Percentiles rank a stretch among this genome's conserved stretches.
Conservation (phyloP, 345 rosid species). For the Acer yangbiense region DNA sequence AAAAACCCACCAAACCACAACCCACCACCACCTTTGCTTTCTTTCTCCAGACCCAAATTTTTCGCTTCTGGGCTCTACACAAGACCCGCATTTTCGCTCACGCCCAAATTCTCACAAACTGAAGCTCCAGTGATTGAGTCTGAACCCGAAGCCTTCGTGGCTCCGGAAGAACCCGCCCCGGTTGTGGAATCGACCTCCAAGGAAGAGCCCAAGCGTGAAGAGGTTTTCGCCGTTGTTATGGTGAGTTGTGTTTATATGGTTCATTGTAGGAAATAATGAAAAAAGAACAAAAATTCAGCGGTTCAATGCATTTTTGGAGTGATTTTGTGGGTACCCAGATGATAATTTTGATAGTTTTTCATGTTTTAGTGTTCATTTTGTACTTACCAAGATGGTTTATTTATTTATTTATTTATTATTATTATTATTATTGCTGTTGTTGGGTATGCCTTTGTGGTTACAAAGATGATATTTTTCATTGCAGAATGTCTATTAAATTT, state of each 20-base stretch:
- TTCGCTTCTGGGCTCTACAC: conserved; percentile 32
- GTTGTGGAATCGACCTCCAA: conserved; percentile 31
- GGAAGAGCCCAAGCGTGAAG: conserved; percentile 79
- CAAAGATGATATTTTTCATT: not conserved
- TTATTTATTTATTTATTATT: too few species aligned
- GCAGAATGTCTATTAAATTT: not conserved
- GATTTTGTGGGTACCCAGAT: conserved; percentile 3
- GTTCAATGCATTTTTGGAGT: not conserved
- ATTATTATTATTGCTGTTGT: not conserved
- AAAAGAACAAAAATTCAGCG: not conserved
- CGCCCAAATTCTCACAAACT: conserved; percentile 55
- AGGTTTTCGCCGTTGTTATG: conserved; percentile 95
- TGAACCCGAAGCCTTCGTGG: conserved; percentile 34
- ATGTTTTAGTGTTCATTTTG: not conserved
- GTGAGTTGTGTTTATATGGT: conserved; percentile 35
- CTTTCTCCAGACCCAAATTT: conserved; percentile 31
- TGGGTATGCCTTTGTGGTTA: conserved; percentile 1
- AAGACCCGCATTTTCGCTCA: conserved; percentile 32
- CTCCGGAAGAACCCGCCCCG: conserved; percentile 33
- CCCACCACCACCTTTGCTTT: conserved; percentile 5
- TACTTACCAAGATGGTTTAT: not conserved
- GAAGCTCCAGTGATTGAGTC: conserved; percentile 20
- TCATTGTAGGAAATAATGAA: not conserved
- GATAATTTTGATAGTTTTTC: not conserved
- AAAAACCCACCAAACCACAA: not conserved